Evolutionary conservation across 1,284 basidiomycete genomes (phyloP).

Genomic region (Golubevia pallescens): DNA sequence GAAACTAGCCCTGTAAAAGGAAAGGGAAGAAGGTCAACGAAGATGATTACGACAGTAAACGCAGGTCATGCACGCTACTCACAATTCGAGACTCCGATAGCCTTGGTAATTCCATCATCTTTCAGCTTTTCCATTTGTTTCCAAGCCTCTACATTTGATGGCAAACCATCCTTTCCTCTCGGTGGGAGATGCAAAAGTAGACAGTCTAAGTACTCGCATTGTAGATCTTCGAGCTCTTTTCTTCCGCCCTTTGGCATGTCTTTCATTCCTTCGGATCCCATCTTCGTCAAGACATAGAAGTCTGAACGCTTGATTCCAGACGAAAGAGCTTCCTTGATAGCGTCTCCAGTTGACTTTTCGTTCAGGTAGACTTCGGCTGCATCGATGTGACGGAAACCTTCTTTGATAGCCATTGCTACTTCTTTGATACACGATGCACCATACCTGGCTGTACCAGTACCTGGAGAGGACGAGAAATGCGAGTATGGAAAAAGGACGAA

Average conservation of each 20-base stretch:
- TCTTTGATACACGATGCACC: constrained; percentile 14
- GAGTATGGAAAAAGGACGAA: neutral
- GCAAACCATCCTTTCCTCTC: constrained; percentile 32
- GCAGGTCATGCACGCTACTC: too few species aligned
- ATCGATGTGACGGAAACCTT: constrained; percentile 34
- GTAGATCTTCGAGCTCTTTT: constrained; percentile 23
- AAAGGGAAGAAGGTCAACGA: neutral
- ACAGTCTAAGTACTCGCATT: constrained; percentile 26
- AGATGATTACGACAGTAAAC: constrained; percentile 12
- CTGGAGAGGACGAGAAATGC: constrained; percentile 8
- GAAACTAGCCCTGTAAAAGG: constrained; percentile 22
- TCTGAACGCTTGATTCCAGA: constrained; percentile 18
- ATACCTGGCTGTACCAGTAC: constrained; percentile 34
- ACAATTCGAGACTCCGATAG: too few species aligned
- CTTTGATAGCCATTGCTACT: constrained; percentile 25
- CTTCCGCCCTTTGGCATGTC: constrained; percentile 22
- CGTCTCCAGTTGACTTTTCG: constrained; percentile 24
- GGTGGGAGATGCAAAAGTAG: constrained; percentile 40
- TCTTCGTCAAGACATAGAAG: constrained; percentile 28
- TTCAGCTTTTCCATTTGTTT: constrained; percentile 39
- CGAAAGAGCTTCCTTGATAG: constrained; percentile 6
- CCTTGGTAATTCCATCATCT: constrained; percentile 8
- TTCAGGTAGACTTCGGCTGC: constrained; percentile 34
- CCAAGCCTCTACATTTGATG: constrained; percentile 39
- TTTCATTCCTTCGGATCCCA: constrained; percentile 21